Percentiles rank a stretch among this genome's conserved stretches.
These are phyloP conservation scores for Tuber indicum DNA, from an alignment of 495 filamentous ascomycete species.

Conservation along the genomic window DNA sequence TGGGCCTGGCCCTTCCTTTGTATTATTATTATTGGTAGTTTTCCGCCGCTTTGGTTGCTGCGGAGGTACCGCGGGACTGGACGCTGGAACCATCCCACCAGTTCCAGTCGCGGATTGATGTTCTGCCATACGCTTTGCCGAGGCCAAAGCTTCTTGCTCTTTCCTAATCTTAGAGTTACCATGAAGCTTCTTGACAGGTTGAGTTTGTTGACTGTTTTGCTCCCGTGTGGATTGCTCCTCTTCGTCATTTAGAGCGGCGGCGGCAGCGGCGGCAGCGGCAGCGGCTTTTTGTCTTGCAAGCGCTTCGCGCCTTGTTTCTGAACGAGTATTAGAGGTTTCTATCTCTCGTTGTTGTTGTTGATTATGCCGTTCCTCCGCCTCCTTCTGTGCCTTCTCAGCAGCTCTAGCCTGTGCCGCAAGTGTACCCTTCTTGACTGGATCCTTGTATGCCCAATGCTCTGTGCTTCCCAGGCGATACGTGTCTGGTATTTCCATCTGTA, in stretches of 20 bases:
- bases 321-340: conserved; percentile 28
- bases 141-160: conserved; percentile 32
- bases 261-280: conserved; percentile 47
- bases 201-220: conserved; percentile 14
- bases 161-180: conserved; percentile 33
- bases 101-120: conserved; percentile 35
- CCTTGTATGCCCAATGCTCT: conserved; percentile 91
- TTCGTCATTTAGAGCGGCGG: conserved; percentile 40
- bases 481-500: conserved; percentile 85
- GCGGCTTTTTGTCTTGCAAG: conserved; percentile 51
- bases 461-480: conserved; percentile 85
- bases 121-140: conserved; percentile 38
- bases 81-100: conserved; percentile 26
- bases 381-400: conserved; percentile 67
- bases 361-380: conserved; percentile 64
- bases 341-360: conserved; percentile 29
- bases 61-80: conserved; percentile 13
- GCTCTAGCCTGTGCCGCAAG: conserved; percentile 61
- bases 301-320: conserved; percentile 31
- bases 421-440: conserved; percentile 74
- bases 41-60: conserved; percentile 33
- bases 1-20: conserved; percentile 29
- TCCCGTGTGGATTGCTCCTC: conserved; percentile 28
- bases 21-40: conserved; percentile 27
- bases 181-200: conserved; percentile 30